Conservation (phyloP, 495 filamentous ascomycete genomes). For the Neurospora tetraspora region DNA sequence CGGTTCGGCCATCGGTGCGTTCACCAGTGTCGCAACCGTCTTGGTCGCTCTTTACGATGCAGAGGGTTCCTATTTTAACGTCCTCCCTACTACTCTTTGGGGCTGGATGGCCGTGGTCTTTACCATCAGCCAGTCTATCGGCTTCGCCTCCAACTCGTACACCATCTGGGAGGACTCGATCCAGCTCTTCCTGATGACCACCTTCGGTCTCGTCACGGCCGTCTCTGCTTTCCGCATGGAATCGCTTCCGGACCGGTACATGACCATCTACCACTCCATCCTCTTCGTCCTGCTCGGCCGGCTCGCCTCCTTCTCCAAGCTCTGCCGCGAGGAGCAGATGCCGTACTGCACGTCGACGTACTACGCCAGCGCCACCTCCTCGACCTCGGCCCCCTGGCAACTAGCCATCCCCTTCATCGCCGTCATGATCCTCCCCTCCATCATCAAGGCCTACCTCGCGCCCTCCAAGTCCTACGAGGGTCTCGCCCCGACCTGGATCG, state of each 20-base stretch:
- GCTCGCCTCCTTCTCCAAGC: conserved; percentile 75
- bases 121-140: conserved; percentile 70
- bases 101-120: conserved; percentile 75
- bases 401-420: conserved; percentile 67
- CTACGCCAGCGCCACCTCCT: conserved; percentile 83
- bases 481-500: conserved; percentile 72
- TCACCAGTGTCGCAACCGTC: conserved; percentile 55
- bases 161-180: conserved; percentile 99
- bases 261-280: conserved; percentile 75
- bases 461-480: conserved; percentile 77
- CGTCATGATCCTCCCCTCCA: conserved; percentile 60
- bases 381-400: conserved; percentile 89
- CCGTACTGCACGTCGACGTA: conserved; percentile 92
- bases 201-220: conserved; percentile 69
- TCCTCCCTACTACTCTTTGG: conserved; percentile 75
- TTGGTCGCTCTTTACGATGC: conserved; percentile 43
- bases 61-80: conserved; percentile 38
- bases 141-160: conserved; percentile 95
- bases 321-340: conserved; percentile 98
- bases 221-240: conserved; percentile 63
- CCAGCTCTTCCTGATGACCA: conserved; percentile 79
- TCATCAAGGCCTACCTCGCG: conserved; percentile 68
- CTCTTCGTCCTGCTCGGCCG: conserved; percentile 75
- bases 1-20: conserved; percentile 37
- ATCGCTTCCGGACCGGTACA: conserved; percentile 48